Evolutionary conservation across 805 yeast genomes (phyloP).

Genomic region (Nakazawaea ishiwadae): DNA sequence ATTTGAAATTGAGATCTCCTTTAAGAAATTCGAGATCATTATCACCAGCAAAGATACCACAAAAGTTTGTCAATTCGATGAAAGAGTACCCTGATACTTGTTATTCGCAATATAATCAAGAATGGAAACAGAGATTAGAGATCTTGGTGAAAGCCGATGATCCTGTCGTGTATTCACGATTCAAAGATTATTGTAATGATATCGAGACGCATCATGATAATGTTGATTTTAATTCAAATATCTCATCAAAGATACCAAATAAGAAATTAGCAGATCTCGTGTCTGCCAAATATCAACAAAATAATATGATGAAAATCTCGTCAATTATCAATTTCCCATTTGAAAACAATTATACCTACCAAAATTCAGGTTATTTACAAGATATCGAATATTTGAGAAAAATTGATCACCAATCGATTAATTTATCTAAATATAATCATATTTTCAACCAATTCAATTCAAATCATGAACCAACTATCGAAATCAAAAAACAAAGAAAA

Average conservation of each 20-base stretch:
- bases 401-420: slow-evolving; percentile 26
- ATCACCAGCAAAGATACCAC: slow-evolving; percentile 18
- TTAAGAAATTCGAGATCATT: slow-evolving; percentile 24
- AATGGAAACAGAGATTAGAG: slow-evolving; percentile 39
- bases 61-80: slow-evolving; percentile 17
- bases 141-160: slow-evolving; percentile 37
- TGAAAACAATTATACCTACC: slow-evolving; percentile 47
- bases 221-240: slow-evolving; percentile 11
- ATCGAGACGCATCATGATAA: slow-evolving; percentile 17
- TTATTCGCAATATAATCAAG: slow-evolving; percentile 35
- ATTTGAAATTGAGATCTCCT: slow-evolving; percentile 10
- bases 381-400: slow-evolving; percentile 47
- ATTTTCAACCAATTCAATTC: slow-evolving; percentile 2
- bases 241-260: slow-evolving; percentile 12
- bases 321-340: slow-evolving; percentile 41
- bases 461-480: background rate
- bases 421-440: slow-evolving; percentile 15
- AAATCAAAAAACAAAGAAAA: slow-evolving; percentile 1
- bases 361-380: slow-evolving; percentile 40
- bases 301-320: slow-evolving; percentile 9
- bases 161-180: slow-evolving; percentile 32
- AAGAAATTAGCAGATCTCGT: slow-evolving; percentile 7
- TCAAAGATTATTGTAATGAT: slow-evolving; percentile 30
- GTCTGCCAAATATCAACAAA: slow-evolving; percentile 10
- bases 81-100: slow-evolving; percentile 31